These are phyloP conservation scores for Hortaea werneckii DNA, from an alignment of 2,329 filamentous ascomycete species.

Conservation along the genomic window DNA sequence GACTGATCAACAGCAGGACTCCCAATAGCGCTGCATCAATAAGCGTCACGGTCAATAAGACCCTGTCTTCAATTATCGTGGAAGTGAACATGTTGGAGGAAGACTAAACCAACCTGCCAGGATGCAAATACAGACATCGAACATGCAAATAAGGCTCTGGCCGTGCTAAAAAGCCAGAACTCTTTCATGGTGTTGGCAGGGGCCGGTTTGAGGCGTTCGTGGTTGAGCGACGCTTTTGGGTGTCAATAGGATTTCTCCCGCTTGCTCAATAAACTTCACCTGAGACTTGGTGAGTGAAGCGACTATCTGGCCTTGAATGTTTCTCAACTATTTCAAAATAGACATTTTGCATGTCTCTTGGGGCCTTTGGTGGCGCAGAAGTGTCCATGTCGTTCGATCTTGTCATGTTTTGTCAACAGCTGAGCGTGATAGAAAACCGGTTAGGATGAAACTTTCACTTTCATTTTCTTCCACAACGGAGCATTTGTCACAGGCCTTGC, in stretches of 20 bases:
- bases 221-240: slow-evolving; percentile 13
- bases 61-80: slow-evolving; percentile 16
- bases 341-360: too few species aligned
- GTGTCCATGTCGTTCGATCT: too few species aligned
- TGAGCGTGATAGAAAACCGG: too few species aligned
- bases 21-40: slow-evolving; percentile 15
- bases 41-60: slow-evolving; percentile 17
- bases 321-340: too few species aligned
- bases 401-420: too few species aligned
- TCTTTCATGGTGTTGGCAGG: slow-evolving; percentile 11
- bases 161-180: slow-evolving; percentile 1
- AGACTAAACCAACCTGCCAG: slow-evolving; percentile 1
- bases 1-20: slow-evolving; percentile 11
- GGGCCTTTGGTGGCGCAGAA: too few species aligned
- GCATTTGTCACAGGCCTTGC: too few species aligned
- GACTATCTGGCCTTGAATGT: too few species aligned
- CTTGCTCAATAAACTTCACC: slow-evolving; percentile 10
- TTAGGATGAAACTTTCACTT: too few species aligned
- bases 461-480: too few species aligned
- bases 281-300: not conserved
- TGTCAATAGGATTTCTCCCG: slow-evolving; percentile 16
- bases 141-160: slow-evolving; percentile 1
- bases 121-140: not conserved
- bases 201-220: slow-evolving; percentile 5
- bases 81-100: slow-evolving; percentile 8